Evolutionary conservation across 257 asterid species (phyloP).

Genomic region (Euphrasia confusa): DNA sequence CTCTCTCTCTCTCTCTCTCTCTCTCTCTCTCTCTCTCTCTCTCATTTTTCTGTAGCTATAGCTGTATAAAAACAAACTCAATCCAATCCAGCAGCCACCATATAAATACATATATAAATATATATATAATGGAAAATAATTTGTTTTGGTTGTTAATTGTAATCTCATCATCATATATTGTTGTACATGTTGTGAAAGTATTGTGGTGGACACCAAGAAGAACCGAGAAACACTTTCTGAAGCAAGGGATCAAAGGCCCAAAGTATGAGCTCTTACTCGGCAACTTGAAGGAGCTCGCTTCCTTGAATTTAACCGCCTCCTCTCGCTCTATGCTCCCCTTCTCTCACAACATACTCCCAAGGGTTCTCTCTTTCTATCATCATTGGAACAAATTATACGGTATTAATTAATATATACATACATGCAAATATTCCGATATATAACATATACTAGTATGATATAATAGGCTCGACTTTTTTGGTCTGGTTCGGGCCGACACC

Average conservation of each 20-base stretch:
- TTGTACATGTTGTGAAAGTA: conserved; percentile 30
- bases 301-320: conserved; percentile 50
- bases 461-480: conserved; percentile 57
- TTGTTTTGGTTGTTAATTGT: conserved; percentile 33
- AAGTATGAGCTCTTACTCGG: conserved; percentile 65
- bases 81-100: too few species aligned
- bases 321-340: conserved; percentile 52
- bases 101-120: background rate
- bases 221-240: conserved; percentile 43
- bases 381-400: conserved; percentile 91
- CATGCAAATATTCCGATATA: conserved; percentile 26
- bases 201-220: conserved; percentile 78
- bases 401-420: conserved; percentile 8
- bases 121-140: conserved; percentile 31
- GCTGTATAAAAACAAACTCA: too few species aligned
- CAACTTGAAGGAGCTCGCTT: conserved; percentile 66
- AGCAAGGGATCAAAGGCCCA: conserved; percentile 83
- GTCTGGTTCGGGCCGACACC: conserved; percentile 89
- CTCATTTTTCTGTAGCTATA: too few species aligned
- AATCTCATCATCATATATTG: conserved; percentile 35
- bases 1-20: too few species aligned
- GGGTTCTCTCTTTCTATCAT: conserved; percentile 80
- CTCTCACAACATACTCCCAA: conserved; percentile 82
- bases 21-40: too few species aligned
- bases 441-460: too few species aligned